Percentiles rank a stretch among this genome's conserved stretches.
Evolutionary conservation across 768 basidiomycete genomes (phyloP).

Genomic region (Suillus subluteus): DNA sequence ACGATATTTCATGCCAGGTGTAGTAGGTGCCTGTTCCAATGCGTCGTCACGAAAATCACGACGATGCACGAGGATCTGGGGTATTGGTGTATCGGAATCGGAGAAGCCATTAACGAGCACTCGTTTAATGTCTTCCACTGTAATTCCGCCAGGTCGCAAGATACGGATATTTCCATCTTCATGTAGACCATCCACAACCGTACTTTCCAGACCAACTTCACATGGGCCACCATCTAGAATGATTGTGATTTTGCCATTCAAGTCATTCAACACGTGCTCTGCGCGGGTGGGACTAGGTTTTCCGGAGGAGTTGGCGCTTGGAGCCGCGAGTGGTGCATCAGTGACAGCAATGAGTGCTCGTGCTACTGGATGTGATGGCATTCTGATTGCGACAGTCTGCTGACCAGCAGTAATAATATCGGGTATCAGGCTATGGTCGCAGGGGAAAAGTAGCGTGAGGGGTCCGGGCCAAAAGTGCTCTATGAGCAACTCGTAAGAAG

Average conservation of each 20-base stretch:
- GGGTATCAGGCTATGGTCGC: constrained; percentile 63
- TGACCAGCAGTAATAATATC: constrained; percentile 79
- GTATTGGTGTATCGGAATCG: constrained; percentile 37
- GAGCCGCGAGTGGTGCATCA: constrained; percentile 84
- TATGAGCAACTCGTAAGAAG: constrained; percentile 74
- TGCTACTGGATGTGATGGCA: constrained; percentile 94
- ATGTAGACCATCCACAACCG: constrained; percentile 88
- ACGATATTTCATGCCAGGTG: constrained; percentile 98
- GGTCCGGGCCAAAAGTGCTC: constrained; percentile 94
- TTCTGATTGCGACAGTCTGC: constrained; percentile 84
- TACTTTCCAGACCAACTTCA: constrained; percentile 91
- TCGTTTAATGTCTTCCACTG: constrained; percentile 82
- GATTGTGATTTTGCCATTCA: constrained; percentile 70
- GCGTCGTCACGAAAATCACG: constrained; percentile 73
- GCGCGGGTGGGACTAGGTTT: constrained; percentile 93
- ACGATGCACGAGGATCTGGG: constrained; percentile 74
- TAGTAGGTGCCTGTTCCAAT: constrained; percentile 84
- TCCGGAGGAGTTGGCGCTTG: constrained; percentile 93
- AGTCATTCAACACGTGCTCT: constrained; percentile 80
- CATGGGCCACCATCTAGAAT: constrained; percentile 95
- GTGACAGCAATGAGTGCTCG: constrained; percentile 81
- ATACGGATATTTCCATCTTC: constrained; percentile 78
- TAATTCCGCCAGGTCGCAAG: constrained; percentile 89
- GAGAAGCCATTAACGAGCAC: constrained; percentile 50
- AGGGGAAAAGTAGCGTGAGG: constrained; percentile 89